Evolutionary conservation across 176 grass and related monocot genomes (phyloP).

Genomic region (Ensete ventricosum): DNA sequence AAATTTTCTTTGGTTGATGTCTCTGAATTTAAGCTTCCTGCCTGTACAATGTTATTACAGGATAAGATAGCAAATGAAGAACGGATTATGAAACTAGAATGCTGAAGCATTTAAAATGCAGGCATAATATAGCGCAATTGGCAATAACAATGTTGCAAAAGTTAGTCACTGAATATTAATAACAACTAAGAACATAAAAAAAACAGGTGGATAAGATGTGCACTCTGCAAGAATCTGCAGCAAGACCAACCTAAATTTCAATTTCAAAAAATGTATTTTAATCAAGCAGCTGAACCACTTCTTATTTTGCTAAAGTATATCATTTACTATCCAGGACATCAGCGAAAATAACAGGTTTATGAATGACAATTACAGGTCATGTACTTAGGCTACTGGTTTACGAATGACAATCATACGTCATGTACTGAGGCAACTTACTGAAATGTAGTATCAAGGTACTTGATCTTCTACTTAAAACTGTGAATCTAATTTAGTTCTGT

Average conservation of each 20-base stretch:
- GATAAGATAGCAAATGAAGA: not conserved
- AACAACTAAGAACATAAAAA: not conserved
- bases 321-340: not conserved
- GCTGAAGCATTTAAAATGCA: not conserved
- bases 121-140: not conserved
- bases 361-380: not conserved
- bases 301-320: not conserved
- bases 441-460: too few relatives aligned
- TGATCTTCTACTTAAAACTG: too few relatives aligned
- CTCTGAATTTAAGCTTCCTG: constrained; percentile 65
- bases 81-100: not conserved
- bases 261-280: not conserved
- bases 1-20: constrained; percentile 45
- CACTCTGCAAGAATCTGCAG: not conserved
- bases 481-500: too few relatives aligned
- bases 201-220: not conserved
- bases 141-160: not conserved
- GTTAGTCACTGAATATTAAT: not conserved
- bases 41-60: constrained; percentile 32
- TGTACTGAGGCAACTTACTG: too few relatives aligned
- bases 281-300: not conserved
- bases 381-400: too few relatives aligned
- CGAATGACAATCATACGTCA: too few relatives aligned
- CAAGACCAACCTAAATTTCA: not conserved
- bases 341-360: not conserved